Percentiles rank a stretch among this genome's conserved stretches.
These are phyloP conservation scores for Herpetospermum pedunculosum DNA, from an alignment of 306 rosid species.

Conservation along the genomic window DNA sequence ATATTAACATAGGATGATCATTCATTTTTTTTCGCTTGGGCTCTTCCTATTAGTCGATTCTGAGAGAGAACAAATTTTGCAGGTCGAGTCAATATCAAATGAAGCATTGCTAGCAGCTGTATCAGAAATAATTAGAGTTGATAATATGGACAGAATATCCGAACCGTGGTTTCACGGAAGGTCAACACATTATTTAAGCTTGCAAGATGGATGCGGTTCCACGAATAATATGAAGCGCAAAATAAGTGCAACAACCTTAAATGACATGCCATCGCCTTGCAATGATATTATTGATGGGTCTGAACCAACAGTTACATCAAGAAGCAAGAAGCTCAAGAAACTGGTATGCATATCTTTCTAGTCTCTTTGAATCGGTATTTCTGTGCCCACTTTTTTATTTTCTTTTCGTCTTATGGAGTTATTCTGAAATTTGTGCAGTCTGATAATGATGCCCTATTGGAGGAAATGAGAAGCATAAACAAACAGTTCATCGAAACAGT, in stretches of 20 bases:
- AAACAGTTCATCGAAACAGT: conserved; percentile 1
- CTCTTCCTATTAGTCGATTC: neutral
- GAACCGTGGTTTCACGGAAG: neutral
- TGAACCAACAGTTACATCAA: neutral
- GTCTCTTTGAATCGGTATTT: neutral
- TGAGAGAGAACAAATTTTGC: neutral
- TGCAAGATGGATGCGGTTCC: neutral
- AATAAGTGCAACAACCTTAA: neutral
- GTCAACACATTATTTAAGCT: neutral
- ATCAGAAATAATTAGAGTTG: neutral
- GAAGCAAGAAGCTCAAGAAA: neutral
- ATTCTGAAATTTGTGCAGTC: neutral
- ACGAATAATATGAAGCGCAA: conserved; percentile 1
- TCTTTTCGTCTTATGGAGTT: neutral
- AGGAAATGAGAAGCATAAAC: conserved; percentile 8
- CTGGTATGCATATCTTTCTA: neutral
- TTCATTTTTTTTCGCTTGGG: neutral
- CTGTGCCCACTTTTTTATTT: neutral
- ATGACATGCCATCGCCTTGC: neutral
- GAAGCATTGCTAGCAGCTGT: neutral
- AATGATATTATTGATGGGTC: neutral
- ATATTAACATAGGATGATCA: neutral
- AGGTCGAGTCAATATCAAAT: neutral
- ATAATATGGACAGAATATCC: neutral
- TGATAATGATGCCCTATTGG: neutral